Base-by-base conservation (phyloP, 2,329 filamentous ascomycete species). In the Aspergillus spinulosporus region DNA sequence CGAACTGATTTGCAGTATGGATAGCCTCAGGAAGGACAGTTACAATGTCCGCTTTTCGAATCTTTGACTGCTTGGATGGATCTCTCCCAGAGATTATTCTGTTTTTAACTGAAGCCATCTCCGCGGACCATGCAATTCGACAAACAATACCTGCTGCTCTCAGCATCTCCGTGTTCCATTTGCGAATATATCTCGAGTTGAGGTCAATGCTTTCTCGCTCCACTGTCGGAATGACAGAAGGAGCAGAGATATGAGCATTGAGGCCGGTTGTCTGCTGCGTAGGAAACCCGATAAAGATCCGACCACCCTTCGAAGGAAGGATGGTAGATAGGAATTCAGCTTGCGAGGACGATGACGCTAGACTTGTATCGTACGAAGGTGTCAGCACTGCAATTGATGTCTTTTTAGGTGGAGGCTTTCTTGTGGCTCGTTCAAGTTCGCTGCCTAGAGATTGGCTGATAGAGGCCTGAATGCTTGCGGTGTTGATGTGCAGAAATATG, bases 131-230 rank as follows among this genome's bases (percentile, higher is more conserved):
- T 1, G 92, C 90, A 61, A 99, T 84, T 49, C 94, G 86, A 58
- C 91, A 89, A 62, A 96, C 87, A 62, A 99, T 92, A 40, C 94
- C 94, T 14, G 93, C 90, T 31, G 92, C 89, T 43, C 93, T 85
- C 39, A 99, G 80, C 80, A 99, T 90, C 71, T 97, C 94, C 21
- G 90, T 82, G 66, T 99, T 99, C 95, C 94, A 99, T 12, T 87
- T 91, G 60, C 92, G 88, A 12, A 99, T 93, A 80, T 92, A 96
- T 54, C 92, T 86, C 12, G 94, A 95, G 71, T 99, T 97, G 61
- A 99, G 80, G 72, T 99, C 94, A 56, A 99, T 96, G 52, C 91
- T 94, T 71, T 99, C 94, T 69, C 94, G 86, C 74, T 99, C 94
- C 2, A 99, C 95, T 0, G 94, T 99, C 0, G 94, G 94, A 56